Percentiles rank a stretch among this genome's conserved stretches.
phyloP scores from a whole-genome alignment of 208 protist species.

The Angomonas ambiguus region DNA sequence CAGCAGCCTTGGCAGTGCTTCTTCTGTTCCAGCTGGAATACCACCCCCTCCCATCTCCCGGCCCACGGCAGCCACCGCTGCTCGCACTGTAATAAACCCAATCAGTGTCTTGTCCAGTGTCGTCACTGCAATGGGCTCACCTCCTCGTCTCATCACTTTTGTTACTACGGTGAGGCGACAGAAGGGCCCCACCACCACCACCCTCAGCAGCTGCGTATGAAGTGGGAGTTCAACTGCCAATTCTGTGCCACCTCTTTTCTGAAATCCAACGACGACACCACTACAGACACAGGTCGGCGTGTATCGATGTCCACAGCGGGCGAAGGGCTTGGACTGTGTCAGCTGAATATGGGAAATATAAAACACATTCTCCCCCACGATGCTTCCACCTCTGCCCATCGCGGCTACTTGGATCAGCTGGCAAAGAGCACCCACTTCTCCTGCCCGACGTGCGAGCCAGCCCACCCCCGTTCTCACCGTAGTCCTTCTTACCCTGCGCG shows the following conservation, averaged over 20 bases:
- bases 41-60: too few species aligned
- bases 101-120: not conserved
- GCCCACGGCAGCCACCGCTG: not conserved
- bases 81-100: not conserved
- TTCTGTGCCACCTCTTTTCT: not conserved
- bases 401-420: not conserved
- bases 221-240: not conserved
- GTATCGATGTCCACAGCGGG: not conserved
- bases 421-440: not conserved
- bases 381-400: not conserved
- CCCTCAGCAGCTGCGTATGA: too few species aligned
- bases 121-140: not conserved
- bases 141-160: not conserved
- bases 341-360: not conserved
- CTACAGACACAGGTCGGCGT: not conserved
- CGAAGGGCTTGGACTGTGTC: not conserved
- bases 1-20: slow-evolving; percentile 4
- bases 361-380: not conserved
- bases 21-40: not conserved
- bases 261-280: slow-evolving; percentile 11
- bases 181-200: not conserved
- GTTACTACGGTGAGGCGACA: not conserved
- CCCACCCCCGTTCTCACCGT: too few species aligned
- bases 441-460: not conserved
- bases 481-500: too few species aligned